Percentiles rank a stretch among this genome's conserved stretches.
Evolutionary conservation across 805 yeast species (phyloP).

Genomic region (Osmozyma mogii): DNA sequence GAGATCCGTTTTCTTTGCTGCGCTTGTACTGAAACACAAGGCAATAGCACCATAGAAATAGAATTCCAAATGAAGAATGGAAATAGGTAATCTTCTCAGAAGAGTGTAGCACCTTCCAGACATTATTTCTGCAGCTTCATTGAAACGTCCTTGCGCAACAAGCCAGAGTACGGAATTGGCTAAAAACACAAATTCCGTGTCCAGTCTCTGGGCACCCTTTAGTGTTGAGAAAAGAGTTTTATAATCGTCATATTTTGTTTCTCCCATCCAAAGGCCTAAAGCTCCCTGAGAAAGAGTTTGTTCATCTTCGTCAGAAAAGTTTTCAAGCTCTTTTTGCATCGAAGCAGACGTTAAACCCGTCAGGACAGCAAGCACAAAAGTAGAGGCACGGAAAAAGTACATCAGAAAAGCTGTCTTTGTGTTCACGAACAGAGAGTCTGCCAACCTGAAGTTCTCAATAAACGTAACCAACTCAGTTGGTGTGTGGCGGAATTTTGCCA

Average conservation of each 20-base stretch:
- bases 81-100: constrained; percentile 15
- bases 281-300: constrained; percentile 1
- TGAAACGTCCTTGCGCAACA: constrained; percentile 10
- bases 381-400: constrained; percentile 3
- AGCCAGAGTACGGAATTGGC: constrained; percentile 10
- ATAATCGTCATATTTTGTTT: constrained; percentile 5
- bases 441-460: constrained; percentile 9
- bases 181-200: constrained; percentile 9
- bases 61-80: constrained; percentile 16
- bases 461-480: constrained; percentile 23
- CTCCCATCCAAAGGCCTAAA: constrained; percentile 7
- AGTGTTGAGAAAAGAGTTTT: constrained; percentile 1
- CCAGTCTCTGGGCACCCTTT: constrained; percentile 3
- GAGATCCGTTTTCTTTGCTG: constrained; percentile 11
- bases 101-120: constrained; percentile 12
- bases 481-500: constrained; percentile 39
- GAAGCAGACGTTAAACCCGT: not conserved
- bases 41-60: constrained; percentile 14
- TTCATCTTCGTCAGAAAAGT: constrained; percentile 6
- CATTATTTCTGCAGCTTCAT: constrained; percentile 12
- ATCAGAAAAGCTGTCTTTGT: constrained; percentile 4
- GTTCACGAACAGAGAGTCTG: not conserved
- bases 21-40: constrained; percentile 15
- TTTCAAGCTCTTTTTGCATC: constrained; percentile 3
- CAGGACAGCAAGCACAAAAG: not conserved